Evolutionary conservation across 805 yeast species (phyloP).

Genomic region (Candida patagonica): DNA sequence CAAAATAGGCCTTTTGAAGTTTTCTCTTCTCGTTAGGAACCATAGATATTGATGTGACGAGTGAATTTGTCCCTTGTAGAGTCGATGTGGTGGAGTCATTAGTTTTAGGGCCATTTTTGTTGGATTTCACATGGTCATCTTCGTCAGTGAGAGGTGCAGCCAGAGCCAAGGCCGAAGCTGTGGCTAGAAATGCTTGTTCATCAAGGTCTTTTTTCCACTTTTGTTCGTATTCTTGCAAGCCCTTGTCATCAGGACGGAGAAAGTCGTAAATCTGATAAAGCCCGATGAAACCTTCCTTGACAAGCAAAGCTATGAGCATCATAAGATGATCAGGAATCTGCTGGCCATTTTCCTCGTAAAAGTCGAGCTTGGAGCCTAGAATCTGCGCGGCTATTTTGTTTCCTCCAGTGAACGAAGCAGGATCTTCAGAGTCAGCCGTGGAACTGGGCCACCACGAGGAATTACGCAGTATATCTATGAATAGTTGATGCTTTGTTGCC

Average conservation of each 20-base stretch:
- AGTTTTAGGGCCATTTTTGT: background rate
- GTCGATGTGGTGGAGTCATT: background rate
- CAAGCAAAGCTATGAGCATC: constrained; percentile 43
- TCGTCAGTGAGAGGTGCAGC: constrained; percentile 78
- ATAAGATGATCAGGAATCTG: constrained; percentile 34
- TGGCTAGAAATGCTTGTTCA: constrained; percentile 49
- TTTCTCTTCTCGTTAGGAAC: background rate
- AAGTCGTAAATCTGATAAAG: constrained; percentile 52
- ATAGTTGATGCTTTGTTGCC: constrained; percentile 36
- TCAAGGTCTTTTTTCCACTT: constrained; percentile 40
- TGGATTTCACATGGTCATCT: constrained; percentile 37
- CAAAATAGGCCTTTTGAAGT: constrained; percentile 36
- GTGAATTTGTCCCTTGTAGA: background rate
- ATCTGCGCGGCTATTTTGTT: constrained; percentile 45
- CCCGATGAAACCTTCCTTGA: constrained; percentile 58
- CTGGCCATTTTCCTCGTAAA: constrained; percentile 9
- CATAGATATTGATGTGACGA: too few species aligned
- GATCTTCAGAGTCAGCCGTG: constrained; percentile 24
- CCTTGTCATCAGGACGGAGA: constrained; percentile 43
- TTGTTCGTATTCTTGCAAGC: constrained; percentile 36
- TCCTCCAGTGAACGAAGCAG: constrained; percentile 42
- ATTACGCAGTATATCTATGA: constrained; percentile 39
- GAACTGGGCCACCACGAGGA: constrained; percentile 63
- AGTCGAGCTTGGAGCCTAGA: constrained; percentile 38
- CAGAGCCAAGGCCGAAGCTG: constrained; percentile 71